These are phyloP conservation scores for Eutrema heterophyllum DNA, from an alignment of 345 rosid species.

Conservation along the genomic window DNA sequence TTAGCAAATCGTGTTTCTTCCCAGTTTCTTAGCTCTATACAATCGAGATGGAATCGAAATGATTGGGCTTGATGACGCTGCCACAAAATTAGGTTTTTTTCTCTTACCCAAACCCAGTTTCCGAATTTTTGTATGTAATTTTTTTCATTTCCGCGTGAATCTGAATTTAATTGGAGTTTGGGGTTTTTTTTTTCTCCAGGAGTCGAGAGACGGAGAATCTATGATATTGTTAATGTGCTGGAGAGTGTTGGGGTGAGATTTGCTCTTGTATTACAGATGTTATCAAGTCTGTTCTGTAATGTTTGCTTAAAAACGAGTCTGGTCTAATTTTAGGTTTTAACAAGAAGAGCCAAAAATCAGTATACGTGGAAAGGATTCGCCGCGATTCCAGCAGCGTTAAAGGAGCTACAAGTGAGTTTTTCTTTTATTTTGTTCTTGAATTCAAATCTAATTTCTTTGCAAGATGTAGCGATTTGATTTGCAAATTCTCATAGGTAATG, in stretches of 20 bases:
- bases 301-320: neutral
- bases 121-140: neutral
- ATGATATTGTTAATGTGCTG: slow-evolving; percentile 79
- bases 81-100: slow-evolving; percentile 54
- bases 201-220: slow-evolving; percentile 83
- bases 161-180: neutral
- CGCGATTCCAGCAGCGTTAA: slow-evolving; percentile 61
- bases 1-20: neutral
- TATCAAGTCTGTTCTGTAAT: neutral
- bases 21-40: slow-evolving; percentile 73
- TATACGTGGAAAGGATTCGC: slow-evolving; percentile 81
- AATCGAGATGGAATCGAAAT: slow-evolving; percentile 57
- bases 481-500: neutral
- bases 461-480: neutral
- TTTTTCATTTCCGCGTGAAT: neutral
- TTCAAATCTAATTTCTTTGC: neutral
- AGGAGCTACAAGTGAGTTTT: slow-evolving; percentile 48
- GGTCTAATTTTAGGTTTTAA: slow-evolving; percentile 46
- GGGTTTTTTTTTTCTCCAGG: slow-evolving; percentile 34
- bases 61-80: slow-evolving; percentile 86
- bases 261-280: neutral
- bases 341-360: slow-evolving; percentile 65
- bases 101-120: neutral
- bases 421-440: neutral
- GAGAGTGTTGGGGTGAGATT: slow-evolving; percentile 85